phyloP scores from a whole-genome alignment of 345 rosid species.

The Pistacia vera region DNA sequence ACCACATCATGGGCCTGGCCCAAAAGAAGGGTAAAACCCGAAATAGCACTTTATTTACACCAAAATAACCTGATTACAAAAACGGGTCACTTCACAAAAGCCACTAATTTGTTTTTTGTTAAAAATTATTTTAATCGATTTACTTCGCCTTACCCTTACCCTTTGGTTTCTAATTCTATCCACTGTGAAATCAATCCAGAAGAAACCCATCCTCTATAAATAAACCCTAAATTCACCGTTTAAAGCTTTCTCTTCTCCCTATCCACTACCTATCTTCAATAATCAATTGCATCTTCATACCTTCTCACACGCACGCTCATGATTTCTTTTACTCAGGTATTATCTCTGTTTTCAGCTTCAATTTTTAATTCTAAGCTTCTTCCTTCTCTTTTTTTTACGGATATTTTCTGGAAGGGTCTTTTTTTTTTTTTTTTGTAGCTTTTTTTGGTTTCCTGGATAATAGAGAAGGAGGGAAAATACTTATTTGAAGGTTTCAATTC shows the following conservation, averaged over 20 bases:
- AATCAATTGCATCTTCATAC: constrained; percentile 1
- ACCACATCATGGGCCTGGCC: background rate
- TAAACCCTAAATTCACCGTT: constrained; percentile 23
- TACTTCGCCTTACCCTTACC: background rate
- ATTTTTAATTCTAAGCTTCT: constrained; percentile 5
- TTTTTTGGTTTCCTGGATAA: background rate
- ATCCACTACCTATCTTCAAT: constrained; percentile 5
- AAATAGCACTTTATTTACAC: background rate
- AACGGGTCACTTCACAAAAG: constrained; percentile 3
- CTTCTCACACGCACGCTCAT: constrained; percentile 2
- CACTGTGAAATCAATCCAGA: constrained; percentile 10
- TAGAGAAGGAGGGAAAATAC: background rate
- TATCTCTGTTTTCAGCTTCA: background rate
- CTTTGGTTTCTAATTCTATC: constrained; percentile 8
- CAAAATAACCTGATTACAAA: background rate
- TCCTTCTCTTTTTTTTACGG: background rate
- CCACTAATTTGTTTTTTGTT: background rate
- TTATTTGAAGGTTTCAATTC: background rate
- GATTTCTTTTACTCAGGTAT: constrained; percentile 15
- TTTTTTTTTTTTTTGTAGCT: no score
- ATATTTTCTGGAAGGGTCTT: background rate
- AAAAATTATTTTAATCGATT: background rate
- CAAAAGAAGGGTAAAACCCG: background rate
- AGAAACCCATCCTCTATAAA: background rate
- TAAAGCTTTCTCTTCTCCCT: background rate